A percentile compares a stretch with the other conserved stretches of the same genome.
These are phyloP conservation scores for Xylaria grammica DNA, from an alignment of 495 filamentous ascomycete species.

Conservation along the genomic window DNA sequence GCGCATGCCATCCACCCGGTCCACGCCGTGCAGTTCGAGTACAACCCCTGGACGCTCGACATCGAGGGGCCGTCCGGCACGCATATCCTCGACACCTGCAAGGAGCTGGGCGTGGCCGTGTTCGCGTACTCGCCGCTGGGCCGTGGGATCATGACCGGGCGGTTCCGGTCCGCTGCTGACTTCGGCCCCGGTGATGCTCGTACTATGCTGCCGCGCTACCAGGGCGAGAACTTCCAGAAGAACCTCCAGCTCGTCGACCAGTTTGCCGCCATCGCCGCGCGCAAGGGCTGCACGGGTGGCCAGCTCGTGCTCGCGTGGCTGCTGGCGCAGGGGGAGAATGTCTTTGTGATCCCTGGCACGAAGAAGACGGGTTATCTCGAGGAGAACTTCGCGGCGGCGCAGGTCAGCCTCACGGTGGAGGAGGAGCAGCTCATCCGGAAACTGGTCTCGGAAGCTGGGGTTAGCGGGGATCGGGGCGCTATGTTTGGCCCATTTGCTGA, in stretches of 20 bases:
- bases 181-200: constrained; percentile 50
- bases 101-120: constrained; percentile 54
- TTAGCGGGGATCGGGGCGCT: constrained; percentile 36
- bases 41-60: constrained; percentile 49
- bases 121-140: constrained; percentile 57
- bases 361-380: constrained; percentile 62
- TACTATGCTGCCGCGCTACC: constrained; percentile 47
- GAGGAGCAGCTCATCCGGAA: constrained; percentile 53
- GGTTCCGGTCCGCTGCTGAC: constrained; percentile 38
- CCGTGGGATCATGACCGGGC: constrained; percentile 53
- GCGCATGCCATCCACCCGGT: constrained; percentile 44
- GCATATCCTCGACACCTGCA: constrained; percentile 45
- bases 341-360: constrained; percentile 63
- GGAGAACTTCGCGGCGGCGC: constrained; percentile 57
- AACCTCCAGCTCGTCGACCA: constrained; percentile 58
- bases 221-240: constrained; percentile 59
- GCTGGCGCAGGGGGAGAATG: constrained; percentile 60
- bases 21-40: constrained; percentile 53
- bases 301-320: constrained; percentile 64
- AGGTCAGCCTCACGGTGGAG: constrained; percentile 48
- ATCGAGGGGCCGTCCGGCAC: constrained; percentile 46
- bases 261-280: constrained; percentile 50
- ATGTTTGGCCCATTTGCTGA: constrained; percentile 18
- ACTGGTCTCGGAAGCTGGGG: constrained; percentile 39
- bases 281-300: constrained; percentile 51